Percentiles rank a stretch among this genome's conserved stretches.
Conservation (phyloP, 768 basidiomycete species). For the Fomitopsis pulvina region DNA sequence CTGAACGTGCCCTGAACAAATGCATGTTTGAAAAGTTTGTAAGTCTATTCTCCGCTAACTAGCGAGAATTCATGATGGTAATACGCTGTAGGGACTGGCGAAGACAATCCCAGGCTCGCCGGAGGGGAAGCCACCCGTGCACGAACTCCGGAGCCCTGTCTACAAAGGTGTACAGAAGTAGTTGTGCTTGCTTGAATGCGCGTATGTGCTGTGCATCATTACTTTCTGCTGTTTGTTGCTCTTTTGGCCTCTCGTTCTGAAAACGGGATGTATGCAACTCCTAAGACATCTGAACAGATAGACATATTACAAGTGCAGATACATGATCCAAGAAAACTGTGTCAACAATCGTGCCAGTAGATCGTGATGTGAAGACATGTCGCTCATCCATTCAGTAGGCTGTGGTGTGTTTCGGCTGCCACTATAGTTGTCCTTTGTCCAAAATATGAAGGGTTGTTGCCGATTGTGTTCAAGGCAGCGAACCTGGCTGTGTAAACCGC, state of each 20-base stretch:
- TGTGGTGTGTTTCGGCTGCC: not conserved
- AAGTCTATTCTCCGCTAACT: conserved; percentile 25
- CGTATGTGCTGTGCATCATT: not conserved
- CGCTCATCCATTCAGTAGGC: not conserved
- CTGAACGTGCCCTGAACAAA: conserved; percentile 80
- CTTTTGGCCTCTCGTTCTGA: too few relatives aligned
- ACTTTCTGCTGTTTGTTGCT: not conserved
- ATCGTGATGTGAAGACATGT: not conserved
- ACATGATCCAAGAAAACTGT: not conserved
- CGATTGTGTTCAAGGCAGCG: conserved; percentile 10
- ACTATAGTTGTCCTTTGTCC: not conserved
- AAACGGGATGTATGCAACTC: too few relatives aligned
- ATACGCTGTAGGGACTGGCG: conserved; percentile 59
- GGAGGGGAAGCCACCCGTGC: conserved; percentile 73
- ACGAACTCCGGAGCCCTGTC: conserved; percentile 83
- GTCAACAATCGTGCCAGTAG: not conserved
- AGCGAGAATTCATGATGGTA: not conserved
- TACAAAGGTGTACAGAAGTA: conserved; percentile 83
- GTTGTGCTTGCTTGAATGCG: conserved; percentile 4
- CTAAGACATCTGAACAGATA: too few relatives aligned
- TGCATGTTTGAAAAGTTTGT: conserved; percentile 98
- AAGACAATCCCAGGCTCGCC: conserved; percentile 92
- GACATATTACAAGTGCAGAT: not conserved
- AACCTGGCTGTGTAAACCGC: conserved; percentile 48
- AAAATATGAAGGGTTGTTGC: not conserved